These are phyloP conservation scores for Gossypioides kirkii DNA, from an alignment of 345 rosid genomes.

Conservation along the genomic window DNA sequence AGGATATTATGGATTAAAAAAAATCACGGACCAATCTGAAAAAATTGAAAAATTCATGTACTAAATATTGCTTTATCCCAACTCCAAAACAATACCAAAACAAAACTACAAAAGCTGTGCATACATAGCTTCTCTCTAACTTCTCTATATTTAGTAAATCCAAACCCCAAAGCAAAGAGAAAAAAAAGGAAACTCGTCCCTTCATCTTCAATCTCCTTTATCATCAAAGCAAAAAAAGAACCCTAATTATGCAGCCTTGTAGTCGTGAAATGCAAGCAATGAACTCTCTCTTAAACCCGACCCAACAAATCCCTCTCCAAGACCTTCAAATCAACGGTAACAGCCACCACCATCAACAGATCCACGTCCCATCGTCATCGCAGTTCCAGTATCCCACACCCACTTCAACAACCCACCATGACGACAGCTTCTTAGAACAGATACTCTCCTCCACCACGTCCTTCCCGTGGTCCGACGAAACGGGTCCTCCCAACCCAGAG, in stretches of 20 bases:
- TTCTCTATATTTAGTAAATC: background rate
- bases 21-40: too few relatives aligned
- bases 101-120: background rate
- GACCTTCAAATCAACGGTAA: slow-evolving; percentile 8
- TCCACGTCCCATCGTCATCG: slow-evolving; percentile 23
- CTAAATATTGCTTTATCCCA: too few relatives aligned
- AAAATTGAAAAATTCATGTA: too few relatives aligned
- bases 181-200: background rate
- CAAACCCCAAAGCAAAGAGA: background rate
- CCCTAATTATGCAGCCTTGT: slow-evolving; percentile 18
- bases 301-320: slow-evolving; percentile 17
- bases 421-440: slow-evolving; percentile 66
- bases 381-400: slow-evolving; percentile 33
- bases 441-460: slow-evolving; percentile 61
- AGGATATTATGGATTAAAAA: too few relatives aligned
- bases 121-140: background rate
- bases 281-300: slow-evolving; percentile 12
- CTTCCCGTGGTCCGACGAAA: slow-evolving; percentile 43
- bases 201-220: background rate
- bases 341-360: slow-evolving; percentile 15
- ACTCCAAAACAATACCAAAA: background rate
- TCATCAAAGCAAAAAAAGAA: background rate
- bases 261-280: slow-evolving; percentile 20
- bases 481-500: slow-evolving; percentile 38
- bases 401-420: slow-evolving; percentile 18